phyloP scores from a whole-genome alignment of 2,329 filamentous ascomycete species.

The Aspergillus hiratsukae region DNA sequence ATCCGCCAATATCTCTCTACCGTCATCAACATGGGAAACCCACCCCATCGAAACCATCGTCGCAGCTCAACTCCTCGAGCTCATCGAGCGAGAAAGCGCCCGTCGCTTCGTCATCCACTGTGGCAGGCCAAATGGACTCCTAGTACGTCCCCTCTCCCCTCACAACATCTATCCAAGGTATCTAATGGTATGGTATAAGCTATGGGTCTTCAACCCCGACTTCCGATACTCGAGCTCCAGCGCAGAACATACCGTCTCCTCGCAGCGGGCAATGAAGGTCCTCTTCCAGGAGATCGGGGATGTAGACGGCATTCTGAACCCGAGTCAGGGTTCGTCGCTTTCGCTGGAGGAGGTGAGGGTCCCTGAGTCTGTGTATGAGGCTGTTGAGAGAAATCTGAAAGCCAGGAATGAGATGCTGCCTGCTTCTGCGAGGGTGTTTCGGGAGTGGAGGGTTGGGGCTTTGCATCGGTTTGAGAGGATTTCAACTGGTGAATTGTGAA shows the following conservation, averaged over 20 bases:
- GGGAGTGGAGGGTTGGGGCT: conserved; percentile 53
- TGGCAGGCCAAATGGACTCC: conserved; percentile 28
- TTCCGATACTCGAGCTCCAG: conserved; percentile 51
- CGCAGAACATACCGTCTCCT: conserved; percentile 25
- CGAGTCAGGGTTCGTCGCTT: conserved; percentile 36
- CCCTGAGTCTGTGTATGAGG: conserved; percentile 33
- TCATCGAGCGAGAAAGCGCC: conserved; percentile 53
- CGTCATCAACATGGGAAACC: conserved; percentile 28
- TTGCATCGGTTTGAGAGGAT: conserved; percentile 45
- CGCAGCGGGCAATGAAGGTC: conserved; percentile 53
- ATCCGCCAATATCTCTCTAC: conserved; percentile 10
- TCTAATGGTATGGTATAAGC: conserved; percentile 18
- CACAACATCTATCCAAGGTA: neutral
- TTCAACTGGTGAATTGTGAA: too few species aligned
- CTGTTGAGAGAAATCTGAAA: conserved; percentile 37
- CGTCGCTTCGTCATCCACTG: conserved; percentile 52
- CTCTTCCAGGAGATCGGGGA: conserved; percentile 45
- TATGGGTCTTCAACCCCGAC: conserved; percentile 60
- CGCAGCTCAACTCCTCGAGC: conserved; percentile 52
- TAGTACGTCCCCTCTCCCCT: conserved; percentile 27
- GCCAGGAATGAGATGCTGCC: conserved; percentile 46
- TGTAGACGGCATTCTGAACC: conserved; percentile 16
- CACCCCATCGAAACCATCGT: conserved; percentile 39
- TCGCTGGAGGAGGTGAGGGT: conserved; percentile 48
- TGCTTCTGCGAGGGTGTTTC: conserved; percentile 46